Evolutionary conservation across 2,329 filamentous ascomycete species (phyloP).

Genomic region (Nemania serpens): DNA sequence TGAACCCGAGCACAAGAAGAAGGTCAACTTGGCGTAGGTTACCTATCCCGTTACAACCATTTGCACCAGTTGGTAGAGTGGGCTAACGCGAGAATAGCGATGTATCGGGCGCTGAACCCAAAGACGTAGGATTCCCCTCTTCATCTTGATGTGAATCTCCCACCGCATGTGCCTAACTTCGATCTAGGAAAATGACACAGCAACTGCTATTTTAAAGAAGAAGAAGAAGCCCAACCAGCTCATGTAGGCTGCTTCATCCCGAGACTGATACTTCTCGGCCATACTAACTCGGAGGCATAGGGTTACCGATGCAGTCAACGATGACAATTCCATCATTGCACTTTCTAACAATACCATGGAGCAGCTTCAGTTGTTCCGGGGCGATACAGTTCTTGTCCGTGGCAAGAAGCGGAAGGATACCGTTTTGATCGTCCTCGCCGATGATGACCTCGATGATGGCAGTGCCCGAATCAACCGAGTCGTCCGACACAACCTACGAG

Average conservation of each 20-base stretch:
- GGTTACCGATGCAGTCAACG: constrained; percentile 97
- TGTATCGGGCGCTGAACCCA: constrained; percentile 84
- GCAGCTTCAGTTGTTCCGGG: constrained; percentile 95
- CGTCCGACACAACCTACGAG: constrained; percentile 95
- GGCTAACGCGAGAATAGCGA: constrained; percentile 65
- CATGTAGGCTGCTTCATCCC: constrained; percentile 63
- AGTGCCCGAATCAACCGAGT: constrained; percentile 98
- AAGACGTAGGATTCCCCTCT: constrained; percentile 65
- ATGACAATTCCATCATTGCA: constrained; percentile 99
- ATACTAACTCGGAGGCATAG: constrained; percentile 52
- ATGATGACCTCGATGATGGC: constrained; percentile 97
- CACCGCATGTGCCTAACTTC: constrained; percentile 32
- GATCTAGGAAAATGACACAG: constrained; percentile 79
- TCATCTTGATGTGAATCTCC: constrained; percentile 25
- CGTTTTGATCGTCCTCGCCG: constrained; percentile 93
- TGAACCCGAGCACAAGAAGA: constrained; percentile 76
- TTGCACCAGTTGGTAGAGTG: constrained; percentile 1
- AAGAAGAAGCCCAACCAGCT: constrained; percentile 99
- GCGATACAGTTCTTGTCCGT: constrained; percentile 96
- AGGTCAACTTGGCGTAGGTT: constrained; percentile 80
- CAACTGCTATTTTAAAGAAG: constrained; percentile 98
- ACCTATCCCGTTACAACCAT: neutral
- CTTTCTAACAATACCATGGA: constrained; percentile 99
- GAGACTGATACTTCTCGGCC: neutral
- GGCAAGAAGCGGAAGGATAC: constrained; percentile 99